Base-by-base conservation (phyloP, 2,329 filamentous ascomycete genomes). In the Aureobasidium sp. region DNA sequence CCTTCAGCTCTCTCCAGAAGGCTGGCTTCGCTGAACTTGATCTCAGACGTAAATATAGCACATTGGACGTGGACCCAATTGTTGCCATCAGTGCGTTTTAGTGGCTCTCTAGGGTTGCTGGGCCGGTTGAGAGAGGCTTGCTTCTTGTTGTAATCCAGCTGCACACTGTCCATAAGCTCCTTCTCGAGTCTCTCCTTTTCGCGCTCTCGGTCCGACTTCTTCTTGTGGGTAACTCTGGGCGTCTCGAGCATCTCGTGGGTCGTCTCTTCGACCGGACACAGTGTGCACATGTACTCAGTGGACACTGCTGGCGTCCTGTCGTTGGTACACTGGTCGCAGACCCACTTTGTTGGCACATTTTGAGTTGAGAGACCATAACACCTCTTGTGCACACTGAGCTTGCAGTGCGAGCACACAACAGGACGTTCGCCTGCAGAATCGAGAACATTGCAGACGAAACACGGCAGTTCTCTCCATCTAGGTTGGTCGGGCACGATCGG, bases 51-150 rank as follows among this genome's bases (percentile, higher is more conserved):
- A 86, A 90, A 97, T 20, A 96, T 81, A 1, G 94, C 92, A 71
- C 94, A 99, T 41, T 88, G 87, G 31, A 97, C 91, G 72, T 99
- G 94, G 17, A 97, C 90, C 94, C 94, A 99, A 71, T 97, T 97
- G 76, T 97, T 97, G 72, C 95, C 91, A 4, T 89, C 90, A 0
- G 94, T 99, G 53, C 90, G 86, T 77, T 99, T 99, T 65, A 99
- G 79, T 3, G 94, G 88, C 72, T 97, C 94, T 52, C 94, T 85
- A 29, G 94, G 94, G 66, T 90, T 84, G 39, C 88, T 76, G 1
- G 94, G 93, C 52, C 92, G 88, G 67, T 91, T 91, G 69, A 88
- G 85, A 64, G 93, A 88, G 70, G 90, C 85, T 75, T 99, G 93
- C 70, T 85, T 87, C 72, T 88, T 88, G 44, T 85, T 85, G 73